A percentile compares a stretch with the other conserved stretches of the same genome.
These are phyloP conservation scores for Trichoderma arundinaceum DNA, from an alignment of 2,329 filamentous ascomycete genomes.

Conservation along the genomic window DNA sequence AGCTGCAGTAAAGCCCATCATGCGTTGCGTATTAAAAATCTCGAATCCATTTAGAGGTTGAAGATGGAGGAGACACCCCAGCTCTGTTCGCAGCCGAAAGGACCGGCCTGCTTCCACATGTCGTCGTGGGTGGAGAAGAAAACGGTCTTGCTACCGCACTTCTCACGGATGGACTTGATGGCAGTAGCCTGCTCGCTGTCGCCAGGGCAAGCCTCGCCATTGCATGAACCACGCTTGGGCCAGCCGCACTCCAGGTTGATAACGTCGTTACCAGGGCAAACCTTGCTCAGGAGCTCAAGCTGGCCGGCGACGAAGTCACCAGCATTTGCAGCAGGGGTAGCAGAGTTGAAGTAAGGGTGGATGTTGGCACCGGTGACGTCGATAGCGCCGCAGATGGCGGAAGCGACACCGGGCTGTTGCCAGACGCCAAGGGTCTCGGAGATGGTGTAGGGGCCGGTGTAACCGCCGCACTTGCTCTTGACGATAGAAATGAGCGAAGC, in stretches of 20 bases:
- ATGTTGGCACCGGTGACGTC: slow-evolving; percentile 86
- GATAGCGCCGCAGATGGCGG: slow-evolving; percentile 71
- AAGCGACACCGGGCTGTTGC: slow-evolving; percentile 64
- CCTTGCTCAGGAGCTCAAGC: slow-evolving; percentile 69
- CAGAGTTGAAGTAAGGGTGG: slow-evolving; percentile 91
- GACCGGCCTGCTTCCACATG: slow-evolving; percentile 76
- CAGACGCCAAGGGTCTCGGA: slow-evolving; percentile 84
- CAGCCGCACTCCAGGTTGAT: slow-evolving; percentile 92
- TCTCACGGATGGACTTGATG: slow-evolving; percentile 71
- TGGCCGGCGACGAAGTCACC: slow-evolving; percentile 78
- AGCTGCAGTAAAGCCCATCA: slow-evolving; percentile 22
- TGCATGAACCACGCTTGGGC: slow-evolving; percentile 73
- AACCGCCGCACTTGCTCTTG: slow-evolving; percentile 73
- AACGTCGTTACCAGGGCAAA: slow-evolving; percentile 74
- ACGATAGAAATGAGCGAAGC: slow-evolving; percentile 71
- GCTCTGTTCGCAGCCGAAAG: slow-evolving; percentile 76
- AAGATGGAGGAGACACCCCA: slow-evolving; percentile 65
- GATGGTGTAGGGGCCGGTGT: slow-evolving; percentile 78
- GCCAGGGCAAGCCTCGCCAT: slow-evolving; percentile 75
- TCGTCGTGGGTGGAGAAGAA: slow-evolving; percentile 86
- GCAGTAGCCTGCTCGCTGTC: slow-evolving; percentile 70
- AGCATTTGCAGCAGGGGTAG: slow-evolving; percentile 66
- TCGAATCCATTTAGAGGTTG: slow-evolving; percentile 3
- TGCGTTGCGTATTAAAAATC: slow-evolving; percentile 1
- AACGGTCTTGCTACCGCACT: slow-evolving; percentile 70